phyloP scores from a whole-genome alignment of 164 flowering plant genomes.

The Stephania cephalantha region DNA sequence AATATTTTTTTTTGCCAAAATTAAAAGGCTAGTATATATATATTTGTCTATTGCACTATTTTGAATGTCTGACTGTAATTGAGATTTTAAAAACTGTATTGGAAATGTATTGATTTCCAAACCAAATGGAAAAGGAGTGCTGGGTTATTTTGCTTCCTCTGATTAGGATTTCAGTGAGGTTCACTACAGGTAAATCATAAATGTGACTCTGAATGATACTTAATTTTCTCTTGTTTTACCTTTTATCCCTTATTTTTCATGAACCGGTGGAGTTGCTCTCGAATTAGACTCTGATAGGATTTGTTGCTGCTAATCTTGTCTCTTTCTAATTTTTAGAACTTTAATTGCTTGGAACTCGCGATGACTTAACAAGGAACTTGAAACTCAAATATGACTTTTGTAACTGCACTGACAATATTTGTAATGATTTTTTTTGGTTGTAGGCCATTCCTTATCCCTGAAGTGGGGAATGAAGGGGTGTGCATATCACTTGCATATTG shows the following conservation, averaged over 20 bases:
- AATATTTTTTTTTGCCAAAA: no score
- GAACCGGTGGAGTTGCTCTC: not conserved
- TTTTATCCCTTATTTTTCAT: not conserved
- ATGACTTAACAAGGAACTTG: not conserved
- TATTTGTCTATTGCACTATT: no score
- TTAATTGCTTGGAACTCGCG: not conserved
- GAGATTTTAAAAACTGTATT: no score
- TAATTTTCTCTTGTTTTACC: not conserved
- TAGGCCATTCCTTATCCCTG: slow-evolving; percentile 61
- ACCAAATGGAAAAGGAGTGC: no score
- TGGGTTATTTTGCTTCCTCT: no score
- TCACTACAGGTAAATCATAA: not conserved
- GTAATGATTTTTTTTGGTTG: slow-evolving; percentile 18
- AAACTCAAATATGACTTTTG: not conserved
- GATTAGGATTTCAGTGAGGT: not conserved
- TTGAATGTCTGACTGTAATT: no score
- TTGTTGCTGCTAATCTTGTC: not conserved
- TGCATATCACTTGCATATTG: slow-evolving; percentile 82
- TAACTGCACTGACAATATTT: slow-evolving; percentile 10
- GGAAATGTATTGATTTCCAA: no score
- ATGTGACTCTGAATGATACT: not conserved
- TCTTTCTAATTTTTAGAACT: not conserved
- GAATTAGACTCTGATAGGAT: not conserved
- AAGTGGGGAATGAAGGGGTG: slow-evolving; percentile 65
- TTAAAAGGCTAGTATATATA: no score